These are phyloP conservation scores for Nigrospora oryzae DNA, from an alignment of 2,329 filamentous ascomycete species.

Conservation along the genomic window DNA sequence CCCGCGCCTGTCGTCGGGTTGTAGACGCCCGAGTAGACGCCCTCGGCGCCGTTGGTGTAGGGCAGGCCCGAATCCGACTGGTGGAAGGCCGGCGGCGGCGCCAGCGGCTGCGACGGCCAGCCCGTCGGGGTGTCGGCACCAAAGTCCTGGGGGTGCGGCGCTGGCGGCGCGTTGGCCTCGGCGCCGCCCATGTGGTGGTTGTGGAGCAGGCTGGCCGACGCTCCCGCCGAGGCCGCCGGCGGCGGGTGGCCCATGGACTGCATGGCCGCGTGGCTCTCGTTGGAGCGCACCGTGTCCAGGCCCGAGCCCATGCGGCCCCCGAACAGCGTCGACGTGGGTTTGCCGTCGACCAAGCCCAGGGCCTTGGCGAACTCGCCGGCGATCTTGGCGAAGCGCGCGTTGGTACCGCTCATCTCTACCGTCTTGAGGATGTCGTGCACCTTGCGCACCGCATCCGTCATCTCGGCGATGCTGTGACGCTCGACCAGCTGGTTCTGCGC, in stretches of 20 bases:
- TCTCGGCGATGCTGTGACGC: slow-evolving; percentile 7
- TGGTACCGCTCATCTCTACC: slow-evolving; percentile 15
- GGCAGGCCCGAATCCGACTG: neutral
- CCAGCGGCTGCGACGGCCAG: too few relatives aligned
- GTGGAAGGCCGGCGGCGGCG: neutral
- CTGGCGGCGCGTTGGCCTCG: too few relatives aligned
- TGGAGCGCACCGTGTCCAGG: neutral
- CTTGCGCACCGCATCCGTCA: slow-evolving; percentile 8
- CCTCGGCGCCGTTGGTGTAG: neutral
- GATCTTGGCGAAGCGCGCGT: slow-evolving; percentile 13
- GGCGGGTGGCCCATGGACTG: neutral
- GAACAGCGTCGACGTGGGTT: slow-evolving; percentile 5
- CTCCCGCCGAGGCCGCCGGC: neutral
- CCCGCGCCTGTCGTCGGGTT: neutral
- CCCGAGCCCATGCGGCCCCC: slow-evolving; percentile 1
- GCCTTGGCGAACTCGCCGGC: slow-evolving; percentile 13
- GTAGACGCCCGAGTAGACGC: slow-evolving; percentile 4
- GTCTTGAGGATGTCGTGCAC: slow-evolving; percentile 12
- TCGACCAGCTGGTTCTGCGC: slow-evolving; percentile 5
- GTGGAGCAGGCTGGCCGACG: too few relatives aligned
- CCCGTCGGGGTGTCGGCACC: too few relatives aligned
- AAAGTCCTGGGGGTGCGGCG: too few relatives aligned
- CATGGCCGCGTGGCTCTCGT: neutral
- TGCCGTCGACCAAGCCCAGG: slow-evolving; percentile 8
- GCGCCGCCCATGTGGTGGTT: too few relatives aligned